These are phyloP conservation scores for Xylaria sp. DNA, from an alignment of 2,329 filamentous ascomycete species.

Conservation along the genomic window DNA sequence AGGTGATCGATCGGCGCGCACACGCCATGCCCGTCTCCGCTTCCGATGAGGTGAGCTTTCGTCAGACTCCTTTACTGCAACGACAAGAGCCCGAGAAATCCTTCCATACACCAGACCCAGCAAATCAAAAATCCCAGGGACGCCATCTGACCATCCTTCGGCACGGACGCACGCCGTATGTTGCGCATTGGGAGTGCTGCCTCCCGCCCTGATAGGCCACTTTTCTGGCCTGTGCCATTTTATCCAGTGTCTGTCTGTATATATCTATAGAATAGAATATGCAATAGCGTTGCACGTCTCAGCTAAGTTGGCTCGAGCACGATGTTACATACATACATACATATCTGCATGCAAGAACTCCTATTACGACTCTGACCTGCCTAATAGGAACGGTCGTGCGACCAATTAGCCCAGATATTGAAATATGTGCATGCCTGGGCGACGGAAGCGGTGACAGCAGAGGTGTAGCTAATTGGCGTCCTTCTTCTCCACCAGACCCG, in stretches of 20 bases:
- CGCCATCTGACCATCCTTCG: constrained; percentile 36
- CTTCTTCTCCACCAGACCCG: constrained; percentile 1
- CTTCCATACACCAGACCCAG: constrained; percentile 19
- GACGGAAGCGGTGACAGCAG: constrained; percentile 18
- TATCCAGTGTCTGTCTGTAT: constrained; percentile 20
- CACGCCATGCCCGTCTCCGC: constrained; percentile 13
- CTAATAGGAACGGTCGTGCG: constrained; percentile 24
- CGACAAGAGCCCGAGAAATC: constrained; percentile 23
- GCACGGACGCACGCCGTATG: constrained; percentile 32
- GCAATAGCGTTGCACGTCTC: constrained; percentile 39
- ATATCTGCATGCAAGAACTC: constrained; percentile 36
- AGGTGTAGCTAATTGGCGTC: background rate
- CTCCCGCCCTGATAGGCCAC: constrained; percentile 32
- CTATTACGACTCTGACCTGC: constrained; percentile 39
- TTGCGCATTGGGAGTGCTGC: constrained; percentile 33
- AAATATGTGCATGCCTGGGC: constrained; percentile 3
- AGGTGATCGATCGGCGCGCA: constrained; percentile 13
- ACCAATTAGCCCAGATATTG: constrained; percentile 21
- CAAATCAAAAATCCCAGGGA: constrained; percentile 29
- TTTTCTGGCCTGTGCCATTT: constrained; percentile 26
- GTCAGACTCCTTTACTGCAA: constrained; percentile 36
- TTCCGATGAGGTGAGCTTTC: constrained; percentile 32
- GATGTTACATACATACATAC: constrained; percentile 39
- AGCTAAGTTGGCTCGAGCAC: constrained; percentile 39
- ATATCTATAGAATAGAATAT: constrained; percentile 38